Evolutionary conservation across 2,329 filamentous ascomycete genomes (phyloP), one percentile per base, ranked within the genome.

Genomic region (Sporothrix brunneoviolacea): DNA sequence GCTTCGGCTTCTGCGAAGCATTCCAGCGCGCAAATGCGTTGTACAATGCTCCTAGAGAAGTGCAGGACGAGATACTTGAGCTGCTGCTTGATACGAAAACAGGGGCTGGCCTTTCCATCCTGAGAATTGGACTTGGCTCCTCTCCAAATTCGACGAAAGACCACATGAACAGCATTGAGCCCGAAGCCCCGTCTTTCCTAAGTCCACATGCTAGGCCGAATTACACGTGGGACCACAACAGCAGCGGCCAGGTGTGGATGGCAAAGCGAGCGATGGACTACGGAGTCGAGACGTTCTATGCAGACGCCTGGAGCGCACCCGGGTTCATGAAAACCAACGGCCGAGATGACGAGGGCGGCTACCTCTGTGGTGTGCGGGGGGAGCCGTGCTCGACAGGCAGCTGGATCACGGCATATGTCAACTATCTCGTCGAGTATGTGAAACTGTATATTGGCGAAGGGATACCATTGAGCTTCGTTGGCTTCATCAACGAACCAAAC

Each of bases 311-410:
- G 73, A 70, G 67, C 51, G 73, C 73, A 0, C 73, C 72, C 0
- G 71, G 70, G 0, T 76, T 69, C 57, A 76, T 77, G 73, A 75
- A 76, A 64, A 74, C 68, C 5, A 75, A 74, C 49, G 60, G 60
- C 3, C 63, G 69, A 45, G 68, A 75, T 42, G 62, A 60, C 32
- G 65, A 71, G 52, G 69, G 71, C 2, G 72, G 72, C 2, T 69
- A 65, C 42, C 60, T 76, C n/a, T n/a, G n/a, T n/a, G n/a, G n/a
- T n/a, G n/a, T n/a, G n/a, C n/a, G n/a, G n/a, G n/a, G n/a, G n/a
- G n/a, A n/a, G n/a, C n/a, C n/a, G n/a, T n/a, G n/a, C n/a, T n/a
- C n/a, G 6, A 64, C 61, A 15, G 72, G 70, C 4, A 68, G 73
- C 54, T 76, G 72, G 73, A 68, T 64, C 47, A 68, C 72, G 60